A percentile compares a stretch with the other conserved stretches of the same genome.
These are phyloP conservation scores for Hygrocybe coccinea DNA, from an alignment of 768 basidiomycete genomes.

Conservation along the genomic window DNA sequence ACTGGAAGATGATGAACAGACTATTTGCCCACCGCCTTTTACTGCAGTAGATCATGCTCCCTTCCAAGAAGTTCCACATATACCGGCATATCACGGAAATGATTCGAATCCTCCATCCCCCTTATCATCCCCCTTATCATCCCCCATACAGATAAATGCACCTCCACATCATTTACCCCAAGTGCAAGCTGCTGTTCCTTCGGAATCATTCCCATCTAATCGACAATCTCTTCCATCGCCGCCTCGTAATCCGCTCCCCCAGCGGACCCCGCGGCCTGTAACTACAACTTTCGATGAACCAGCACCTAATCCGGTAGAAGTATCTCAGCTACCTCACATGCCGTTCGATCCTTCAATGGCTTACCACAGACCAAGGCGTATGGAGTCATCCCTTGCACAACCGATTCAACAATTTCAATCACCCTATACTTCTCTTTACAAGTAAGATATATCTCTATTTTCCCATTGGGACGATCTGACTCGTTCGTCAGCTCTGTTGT, in stretches of 20 bases:
- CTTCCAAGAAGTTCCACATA: constrained; percentile 25
- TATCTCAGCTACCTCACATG: constrained; percentile 18
- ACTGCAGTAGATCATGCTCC: constrained; percentile 29
- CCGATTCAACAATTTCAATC: constrained; percentile 3
- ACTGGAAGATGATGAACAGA: constrained; percentile 24
- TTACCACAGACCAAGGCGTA: constrained; percentile 29
- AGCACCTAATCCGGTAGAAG: not conserved
- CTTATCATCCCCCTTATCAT: constrained; percentile 16
- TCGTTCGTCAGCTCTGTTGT: constrained; percentile 39
- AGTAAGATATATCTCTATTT: constrained; percentile 32
- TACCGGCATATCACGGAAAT: constrained; percentile 18
- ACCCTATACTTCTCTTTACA: constrained; percentile 42
- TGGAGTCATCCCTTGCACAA: constrained; percentile 12
- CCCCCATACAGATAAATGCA: not conserved
- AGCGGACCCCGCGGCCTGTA: constrained; percentile 2
- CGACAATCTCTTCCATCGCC: constrained; percentile 17
- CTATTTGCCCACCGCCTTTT: constrained; percentile 38
- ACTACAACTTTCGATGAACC: constrained; percentile 5
- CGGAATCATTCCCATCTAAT: constrained; percentile 4
- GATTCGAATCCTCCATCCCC: constrained; percentile 21
- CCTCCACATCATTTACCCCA: not conserved
- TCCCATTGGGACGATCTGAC: not conserved
- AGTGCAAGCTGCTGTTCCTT: not conserved
- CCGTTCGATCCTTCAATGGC: constrained; percentile 47
- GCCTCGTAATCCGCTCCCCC: constrained; percentile 6